Evolutionary conservation across 192 early-diverging fungal genomes (phyloP).

Genomic region (Umbelopsis ramanniana): DNA sequence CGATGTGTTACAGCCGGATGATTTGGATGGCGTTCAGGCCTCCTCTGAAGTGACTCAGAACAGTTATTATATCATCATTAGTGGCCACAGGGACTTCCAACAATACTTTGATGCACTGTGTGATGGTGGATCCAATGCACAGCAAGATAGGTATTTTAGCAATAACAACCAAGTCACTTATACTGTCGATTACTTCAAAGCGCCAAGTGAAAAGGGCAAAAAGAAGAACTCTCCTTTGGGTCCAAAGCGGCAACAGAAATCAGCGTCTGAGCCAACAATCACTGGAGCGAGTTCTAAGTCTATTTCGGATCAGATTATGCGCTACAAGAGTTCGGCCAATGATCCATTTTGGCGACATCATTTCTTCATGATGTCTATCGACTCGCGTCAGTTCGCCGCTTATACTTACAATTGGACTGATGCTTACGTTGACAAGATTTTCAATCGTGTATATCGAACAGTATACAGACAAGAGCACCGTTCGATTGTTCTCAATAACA

Average conservation of each 20-base stretch:
- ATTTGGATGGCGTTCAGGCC: not conserved
- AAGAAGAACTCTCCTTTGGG: not conserved
- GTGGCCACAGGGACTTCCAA: not conserved
- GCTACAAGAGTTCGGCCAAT: constrained; percentile 37
- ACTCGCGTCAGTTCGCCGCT: constrained; percentile 43
- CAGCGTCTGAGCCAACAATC: not conserved
- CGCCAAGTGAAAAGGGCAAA: not conserved
- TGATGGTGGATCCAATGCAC: not conserved
- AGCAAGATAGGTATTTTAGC: no score
- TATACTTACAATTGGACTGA: constrained; percentile 62
- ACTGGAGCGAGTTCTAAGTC: constrained; percentile 31
- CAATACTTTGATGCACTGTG: not conserved
- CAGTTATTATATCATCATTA: constrained; percentile 3
- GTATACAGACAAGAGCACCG: constrained; percentile 55
- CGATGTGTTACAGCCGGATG: not conserved
- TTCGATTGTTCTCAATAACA: constrained; percentile 50
- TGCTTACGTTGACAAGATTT: constrained; percentile 50
- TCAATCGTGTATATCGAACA: constrained; percentile 41
- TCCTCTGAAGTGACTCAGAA: not conserved
- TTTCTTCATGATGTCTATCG: constrained; percentile 53
- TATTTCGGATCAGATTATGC: constrained; percentile 46
- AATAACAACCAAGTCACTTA: not conserved
- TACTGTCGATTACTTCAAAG: not conserved
- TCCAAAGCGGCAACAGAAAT: not conserved
- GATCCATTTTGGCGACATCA: constrained; percentile 38